Conservation (phyloP, 768 basidiomycete genomes). For the Mrakia gelida region DNA sequence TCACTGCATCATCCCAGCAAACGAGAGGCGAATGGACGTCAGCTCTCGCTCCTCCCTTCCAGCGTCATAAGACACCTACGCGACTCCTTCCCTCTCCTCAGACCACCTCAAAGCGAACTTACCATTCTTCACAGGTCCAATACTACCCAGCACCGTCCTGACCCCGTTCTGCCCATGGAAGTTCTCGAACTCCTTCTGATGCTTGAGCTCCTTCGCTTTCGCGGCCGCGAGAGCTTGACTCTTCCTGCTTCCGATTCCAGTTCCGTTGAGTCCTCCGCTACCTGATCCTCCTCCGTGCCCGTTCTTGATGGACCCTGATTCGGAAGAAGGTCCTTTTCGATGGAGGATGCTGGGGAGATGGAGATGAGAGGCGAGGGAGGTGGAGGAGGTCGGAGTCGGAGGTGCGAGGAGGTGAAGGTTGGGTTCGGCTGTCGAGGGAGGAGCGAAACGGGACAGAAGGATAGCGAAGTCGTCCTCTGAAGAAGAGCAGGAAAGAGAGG, state of each 20-base stretch:
- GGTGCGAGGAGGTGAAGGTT: constrained; percentile 34
- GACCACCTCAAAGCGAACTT: constrained; percentile 51
- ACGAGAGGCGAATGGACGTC: not conserved
- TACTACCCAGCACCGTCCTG: constrained; percentile 80
- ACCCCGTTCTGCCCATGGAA: constrained; percentile 92
- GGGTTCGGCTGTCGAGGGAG: constrained; percentile 37
- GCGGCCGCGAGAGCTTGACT: constrained; percentile 36
- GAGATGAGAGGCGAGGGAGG: constrained; percentile 59
- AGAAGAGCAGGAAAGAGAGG: not conserved
- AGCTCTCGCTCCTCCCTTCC: not conserved
- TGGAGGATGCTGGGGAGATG: constrained; percentile 34
- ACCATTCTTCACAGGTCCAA: constrained; percentile 74
- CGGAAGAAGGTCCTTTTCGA: constrained; percentile 38
- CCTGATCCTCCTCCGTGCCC: constrained; percentile 35
- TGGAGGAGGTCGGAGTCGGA: not conserved
- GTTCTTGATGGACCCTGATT: constrained; percentile 40
- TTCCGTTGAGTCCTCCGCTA: constrained; percentile 38
- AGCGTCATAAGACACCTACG: too few relatives aligned
- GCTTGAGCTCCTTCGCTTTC: constrained; percentile 43
- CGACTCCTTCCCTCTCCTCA: constrained; percentile 8
- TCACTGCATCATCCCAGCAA: constrained; percentile 51
- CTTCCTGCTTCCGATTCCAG: constrained; percentile 52
- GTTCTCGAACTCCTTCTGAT: constrained; percentile 71
- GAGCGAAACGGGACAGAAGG: constrained; percentile 64
- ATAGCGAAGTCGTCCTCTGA: constrained; percentile 83